Base-by-base conservation (phyloP, 2,329 filamentous ascomycete species). In the Purpureocillium lavendulum region DNA sequence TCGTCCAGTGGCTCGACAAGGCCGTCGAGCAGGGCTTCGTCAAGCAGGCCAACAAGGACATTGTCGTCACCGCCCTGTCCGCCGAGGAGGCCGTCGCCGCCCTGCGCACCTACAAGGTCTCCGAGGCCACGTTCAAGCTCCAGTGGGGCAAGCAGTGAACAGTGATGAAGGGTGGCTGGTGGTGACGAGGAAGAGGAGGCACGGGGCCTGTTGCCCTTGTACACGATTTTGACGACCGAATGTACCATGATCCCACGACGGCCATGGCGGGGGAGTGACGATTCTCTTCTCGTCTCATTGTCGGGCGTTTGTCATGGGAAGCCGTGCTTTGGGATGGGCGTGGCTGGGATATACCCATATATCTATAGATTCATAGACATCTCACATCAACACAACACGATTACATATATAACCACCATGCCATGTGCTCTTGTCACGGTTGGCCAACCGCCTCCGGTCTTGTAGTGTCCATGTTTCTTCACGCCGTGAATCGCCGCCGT, bases 1-100 rank as follows among this genome's bases (percentile, higher is more conserved):
- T 98, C 45, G 61, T 96, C 42, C 64, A 74, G 37, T 96, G 89
- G 90, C 78, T 96, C 43, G 70, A 74, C 55, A 84, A 77, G 48
- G 81, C 84, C 8, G 82, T 92, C 4, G 66, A 74, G 40, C 75
- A 82, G 44, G 86, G 86, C 1, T 97, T 96, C 56, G 80, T 98
- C 36, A 73, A 73, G 39, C 62, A 69, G 28, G 75, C 68, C 15
- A 90, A 89, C 61, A 77, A 73, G 36, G 69, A 73, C 10, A 97
- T 98, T 47, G 64, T 97, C 50, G 80, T 84, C 2, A 85, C 90
- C 56, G 87, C 86, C 6, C 73, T 71, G 51, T 77, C 72, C 36
- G 75, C 84, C 2, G 80, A 85, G 33, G 82, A 85, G 40, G 87
- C 89, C 12, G 71, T 94, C 47, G 63, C 69, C 45, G 74, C 72